Conservation (phyloP, 768 basidiomycete species). For the Termitomyces sp. region DNA sequence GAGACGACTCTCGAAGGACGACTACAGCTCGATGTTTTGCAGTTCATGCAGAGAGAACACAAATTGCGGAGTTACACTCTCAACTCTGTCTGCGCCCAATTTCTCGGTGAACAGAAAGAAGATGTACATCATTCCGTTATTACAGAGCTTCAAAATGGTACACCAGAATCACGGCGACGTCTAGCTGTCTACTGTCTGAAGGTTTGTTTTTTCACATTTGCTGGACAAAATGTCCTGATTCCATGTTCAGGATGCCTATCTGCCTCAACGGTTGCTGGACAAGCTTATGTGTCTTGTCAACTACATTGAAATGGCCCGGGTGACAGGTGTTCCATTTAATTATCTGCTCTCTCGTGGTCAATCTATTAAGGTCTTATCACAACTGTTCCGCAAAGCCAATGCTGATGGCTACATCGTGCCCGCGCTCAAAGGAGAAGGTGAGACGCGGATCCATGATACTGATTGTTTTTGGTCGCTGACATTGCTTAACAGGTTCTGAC, state of each 20-base stretch:
- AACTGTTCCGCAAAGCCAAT: slow-evolving; percentile 90
- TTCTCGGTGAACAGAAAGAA: slow-evolving; percentile 98
- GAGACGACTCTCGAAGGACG: slow-evolving; percentile 89
- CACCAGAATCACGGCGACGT: slow-evolving; percentile 86
- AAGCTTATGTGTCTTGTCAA: slow-evolving; percentile 99
- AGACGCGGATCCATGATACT: slow-evolving; percentile 2
- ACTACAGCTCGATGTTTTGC: slow-evolving; percentile 91
- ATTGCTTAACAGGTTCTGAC: slow-evolving; percentile 60
- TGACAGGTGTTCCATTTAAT: slow-evolving; percentile 99
- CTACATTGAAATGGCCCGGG: slow-evolving; percentile 98
- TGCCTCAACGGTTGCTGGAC: slow-evolving; percentile 93
- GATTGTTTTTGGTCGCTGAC: not conserved
- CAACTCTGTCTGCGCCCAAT: slow-evolving; percentile 97
- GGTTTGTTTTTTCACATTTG: slow-evolving; percentile 36
- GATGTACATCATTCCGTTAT: slow-evolving; percentile 99
- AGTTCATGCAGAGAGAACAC: slow-evolving; percentile 98
- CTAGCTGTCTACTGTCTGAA: slow-evolving; percentile 98
- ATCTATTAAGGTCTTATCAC: slow-evolving; percentile 97
- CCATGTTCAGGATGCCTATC: slow-evolving; percentile 81
- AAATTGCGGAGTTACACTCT: slow-evolving; percentile 96
- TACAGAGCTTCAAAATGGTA: slow-evolving; percentile 96
- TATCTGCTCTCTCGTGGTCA: slow-evolving; percentile 91
- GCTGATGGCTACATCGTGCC: slow-evolving; percentile 91
- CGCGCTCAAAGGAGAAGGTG: slow-evolving; percentile 80
- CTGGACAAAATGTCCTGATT: not conserved